A percentile compares a stretch with the other conserved stretches of the same genome.
phyloP scores from a whole-genome alignment of 441 rosid genomes.

The Viola pubescens region DNA sequence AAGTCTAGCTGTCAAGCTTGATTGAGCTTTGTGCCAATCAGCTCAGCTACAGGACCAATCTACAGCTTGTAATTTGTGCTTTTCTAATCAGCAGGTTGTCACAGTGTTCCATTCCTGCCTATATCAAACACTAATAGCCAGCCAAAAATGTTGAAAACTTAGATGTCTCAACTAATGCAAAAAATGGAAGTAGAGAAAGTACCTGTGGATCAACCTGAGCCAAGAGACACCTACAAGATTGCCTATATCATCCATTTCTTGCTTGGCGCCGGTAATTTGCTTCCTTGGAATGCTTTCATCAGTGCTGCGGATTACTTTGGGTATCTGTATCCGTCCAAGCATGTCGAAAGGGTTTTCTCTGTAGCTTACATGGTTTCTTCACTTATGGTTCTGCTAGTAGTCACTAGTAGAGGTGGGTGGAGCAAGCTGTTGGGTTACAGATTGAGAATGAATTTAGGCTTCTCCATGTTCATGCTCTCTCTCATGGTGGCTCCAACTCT shows the following conservation, averaged over 20 bases:
- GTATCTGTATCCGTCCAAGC: constrained; percentile 51
- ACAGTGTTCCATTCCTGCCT: constrained; percentile 2
- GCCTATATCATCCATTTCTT: constrained; percentile 79
- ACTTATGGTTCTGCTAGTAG: constrained; percentile 41
- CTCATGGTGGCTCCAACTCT: constrained; percentile 54
- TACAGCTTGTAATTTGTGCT: constrained; percentile 6
- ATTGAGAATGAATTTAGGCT: constrained; percentile 74
- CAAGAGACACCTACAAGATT: constrained; percentile 52
- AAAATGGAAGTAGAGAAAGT: constrained; percentile 40
- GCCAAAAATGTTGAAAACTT: not conserved
- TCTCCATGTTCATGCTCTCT: constrained; percentile 58
- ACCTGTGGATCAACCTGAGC: constrained; percentile 27
- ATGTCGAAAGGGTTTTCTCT: constrained; percentile 70
- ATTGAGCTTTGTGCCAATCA: constrained; percentile 1
- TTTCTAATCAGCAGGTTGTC: constrained; percentile 25
- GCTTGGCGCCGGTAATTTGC: constrained; percentile 83
- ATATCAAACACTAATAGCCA: constrained; percentile 19
- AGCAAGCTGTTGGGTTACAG: constrained; percentile 43
- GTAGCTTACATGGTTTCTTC: constrained; percentile 85
- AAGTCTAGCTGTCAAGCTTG: not conserved
- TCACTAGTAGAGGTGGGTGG: constrained; percentile 52
- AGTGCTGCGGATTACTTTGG: constrained; percentile 84
- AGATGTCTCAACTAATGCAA: constrained; percentile 16
- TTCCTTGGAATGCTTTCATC: constrained; percentile 92
- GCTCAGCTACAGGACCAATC: constrained; percentile 5